Evolutionary conservation across 1,284 basidiomycete species (phyloP).

Genomic region (Ganoderma resinaceum): DNA sequence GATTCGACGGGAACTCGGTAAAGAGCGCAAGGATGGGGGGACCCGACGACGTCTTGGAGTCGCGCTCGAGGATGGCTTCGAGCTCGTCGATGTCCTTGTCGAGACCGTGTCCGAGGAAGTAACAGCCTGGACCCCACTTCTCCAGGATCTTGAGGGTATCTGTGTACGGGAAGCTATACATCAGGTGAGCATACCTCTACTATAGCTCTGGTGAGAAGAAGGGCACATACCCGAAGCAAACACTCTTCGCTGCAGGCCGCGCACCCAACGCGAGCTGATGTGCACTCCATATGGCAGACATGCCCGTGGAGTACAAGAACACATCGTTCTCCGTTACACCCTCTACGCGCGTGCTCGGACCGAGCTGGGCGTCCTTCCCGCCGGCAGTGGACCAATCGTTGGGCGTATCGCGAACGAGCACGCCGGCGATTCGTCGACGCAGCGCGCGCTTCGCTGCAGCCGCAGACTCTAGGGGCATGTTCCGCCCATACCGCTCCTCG

Average conservation of each 20-base stretch:
- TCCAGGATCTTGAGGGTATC: constrained; percentile 97
- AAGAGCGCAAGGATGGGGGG: constrained; percentile 71
- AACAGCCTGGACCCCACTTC: constrained; percentile 96
- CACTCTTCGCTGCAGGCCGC: constrained; percentile 74
- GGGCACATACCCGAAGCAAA: constrained; percentile 85
- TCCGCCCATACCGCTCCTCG: constrained; percentile 96
- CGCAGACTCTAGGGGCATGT: constrained; percentile 81
- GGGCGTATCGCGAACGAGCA: constrained; percentile 68
- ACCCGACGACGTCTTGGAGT: constrained; percentile 49
- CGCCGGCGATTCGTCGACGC: constrained; percentile 89
- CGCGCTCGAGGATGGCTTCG: constrained; percentile 66
- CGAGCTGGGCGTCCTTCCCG: constrained; percentile 53
- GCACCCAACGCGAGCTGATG: constrained; percentile 75
- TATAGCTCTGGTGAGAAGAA: not conserved
- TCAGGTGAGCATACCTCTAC: constrained; percentile 13
- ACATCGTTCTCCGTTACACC: constrained; percentile 86
- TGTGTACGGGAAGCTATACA: constrained; percentile 89
- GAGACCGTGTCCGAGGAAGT: constrained; percentile 88
- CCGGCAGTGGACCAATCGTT: constrained; percentile 53
- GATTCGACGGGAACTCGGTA: constrained; percentile 95
- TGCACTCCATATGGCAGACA: constrained; percentile 93
- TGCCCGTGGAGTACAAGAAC: constrained; percentile 87
- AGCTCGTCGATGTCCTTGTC: constrained; percentile 81
- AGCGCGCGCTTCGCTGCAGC: constrained; percentile 86
- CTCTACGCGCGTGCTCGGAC: constrained; percentile 64